Conservation (phyloP, 345 rosid species). For the Bruguiera gymnorhiza region DNA sequence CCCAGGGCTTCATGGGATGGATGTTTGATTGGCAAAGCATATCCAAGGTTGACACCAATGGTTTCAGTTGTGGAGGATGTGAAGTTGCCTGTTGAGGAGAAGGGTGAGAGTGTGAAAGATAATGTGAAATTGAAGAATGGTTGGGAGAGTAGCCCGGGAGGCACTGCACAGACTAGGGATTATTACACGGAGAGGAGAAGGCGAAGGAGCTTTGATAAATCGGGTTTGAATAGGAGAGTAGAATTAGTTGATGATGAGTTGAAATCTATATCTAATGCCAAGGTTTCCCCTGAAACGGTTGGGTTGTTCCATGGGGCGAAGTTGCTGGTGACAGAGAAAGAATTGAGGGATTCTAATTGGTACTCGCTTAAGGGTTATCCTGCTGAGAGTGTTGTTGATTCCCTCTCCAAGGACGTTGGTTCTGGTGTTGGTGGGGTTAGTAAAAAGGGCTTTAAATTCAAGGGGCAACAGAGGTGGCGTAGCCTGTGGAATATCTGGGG, state of each 20-base stretch:
- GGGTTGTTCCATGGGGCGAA: slow-evolving; percentile 46
- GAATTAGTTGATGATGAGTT: slow-evolving; percentile 31
- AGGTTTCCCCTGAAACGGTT: slow-evolving; percentile 41
- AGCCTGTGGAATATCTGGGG: slow-evolving; percentile 27
- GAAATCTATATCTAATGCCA: slow-evolving; percentile 27
- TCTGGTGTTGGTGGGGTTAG: slow-evolving; percentile 14
- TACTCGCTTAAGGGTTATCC: slow-evolving; percentile 25
- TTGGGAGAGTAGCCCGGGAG: slow-evolving; percentile 29
- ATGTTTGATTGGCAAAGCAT: slow-evolving; percentile 50
- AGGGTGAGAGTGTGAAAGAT: slow-evolving; percentile 23
- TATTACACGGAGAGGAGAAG: slow-evolving; percentile 27
- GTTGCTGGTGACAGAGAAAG: slow-evolving; percentile 56
- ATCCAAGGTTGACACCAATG: slow-evolving; percentile 43
- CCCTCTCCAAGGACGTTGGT: slow-evolving; percentile 14
- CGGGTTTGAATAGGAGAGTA: slow-evolving; percentile 20
- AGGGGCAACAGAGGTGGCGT: slow-evolving; percentile 19
- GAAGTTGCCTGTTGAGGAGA: slow-evolving; percentile 38
- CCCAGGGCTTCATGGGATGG: slow-evolving; percentile 91
- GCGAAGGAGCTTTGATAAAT: slow-evolving; percentile 31
- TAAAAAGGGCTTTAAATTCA: slow-evolving; percentile 17
- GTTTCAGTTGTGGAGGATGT: slow-evolving; percentile 55
- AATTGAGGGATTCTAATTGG: slow-evolving; percentile 45
- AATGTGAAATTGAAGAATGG: slow-evolving; percentile 15
- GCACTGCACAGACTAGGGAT: slow-evolving; percentile 29
- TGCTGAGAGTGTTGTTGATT: slow-evolving; percentile 1